Evolutionary conservation across 768 basidiomycete genomes (phyloP).

Genomic region (Bullera alba): DNA sequence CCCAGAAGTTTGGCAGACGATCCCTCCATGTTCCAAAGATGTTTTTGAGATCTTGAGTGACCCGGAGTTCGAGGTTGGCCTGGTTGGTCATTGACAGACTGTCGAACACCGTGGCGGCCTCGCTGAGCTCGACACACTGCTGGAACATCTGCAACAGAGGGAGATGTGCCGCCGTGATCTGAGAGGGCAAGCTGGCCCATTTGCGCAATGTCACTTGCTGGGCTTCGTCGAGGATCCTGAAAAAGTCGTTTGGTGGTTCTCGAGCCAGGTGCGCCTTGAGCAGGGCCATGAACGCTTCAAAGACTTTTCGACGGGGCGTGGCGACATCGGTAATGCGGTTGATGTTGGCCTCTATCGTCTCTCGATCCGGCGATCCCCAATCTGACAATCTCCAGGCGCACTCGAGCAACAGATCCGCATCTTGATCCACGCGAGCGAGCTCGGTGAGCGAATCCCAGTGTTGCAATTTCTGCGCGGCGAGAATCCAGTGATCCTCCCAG

Average conservation of each 20-base stretch:
- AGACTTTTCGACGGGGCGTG: conserved; percentile 94
- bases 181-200: conserved; percentile 81
- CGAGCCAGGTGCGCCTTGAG: conserved; percentile 72
- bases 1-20: conserved; percentile 85
- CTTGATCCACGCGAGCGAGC: conserved; percentile 76
- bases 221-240: conserved; percentile 81
- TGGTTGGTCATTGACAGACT: conserved; percentile 79
- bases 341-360: conserved; percentile 70
- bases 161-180: conserved; percentile 84
- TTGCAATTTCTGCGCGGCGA: conserved; percentile 89
- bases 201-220: conserved; percentile 94
- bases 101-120: conserved; percentile 83
- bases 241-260: conserved; percentile 74
- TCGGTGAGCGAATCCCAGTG: conserved; percentile 96
- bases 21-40: conserved; percentile 96
- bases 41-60: conserved; percentile 80
- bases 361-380: conserved; percentile 64
- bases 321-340: conserved; percentile 72
- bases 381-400: conserved; percentile 89
- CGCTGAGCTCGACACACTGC: conserved; percentile 94
- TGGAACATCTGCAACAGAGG: conserved; percentile 96
- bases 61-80: conserved; percentile 86
- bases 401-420: conserved; percentile 86
- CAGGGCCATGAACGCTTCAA: conserved; percentile 86
- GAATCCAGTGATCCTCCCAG: conserved; percentile 99